Evolutionary conservation across 2,329 filamentous ascomycete genomes (phyloP).

Genomic region (Elsinoe fawcettii): DNA sequence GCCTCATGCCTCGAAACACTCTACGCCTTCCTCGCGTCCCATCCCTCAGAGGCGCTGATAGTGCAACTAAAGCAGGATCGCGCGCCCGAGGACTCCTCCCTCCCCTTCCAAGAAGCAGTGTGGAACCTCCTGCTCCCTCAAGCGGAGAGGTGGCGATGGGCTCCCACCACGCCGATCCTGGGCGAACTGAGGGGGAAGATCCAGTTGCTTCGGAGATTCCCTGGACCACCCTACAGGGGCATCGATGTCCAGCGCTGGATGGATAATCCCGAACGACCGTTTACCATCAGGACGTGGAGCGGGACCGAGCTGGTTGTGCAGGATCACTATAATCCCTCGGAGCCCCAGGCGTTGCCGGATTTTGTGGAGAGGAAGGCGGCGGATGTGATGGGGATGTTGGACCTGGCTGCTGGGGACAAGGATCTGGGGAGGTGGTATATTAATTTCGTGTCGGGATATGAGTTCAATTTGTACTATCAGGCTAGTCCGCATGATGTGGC

Average conservation of each 20-base stretch:
- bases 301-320: slow-evolving; percentile 36
- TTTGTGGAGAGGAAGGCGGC: slow-evolving; percentile 36
- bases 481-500: slow-evolving; percentile 34
- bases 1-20: slow-evolving; percentile 24
- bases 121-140: slow-evolving; percentile 21
- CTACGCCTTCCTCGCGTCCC: slow-evolving; percentile 26
- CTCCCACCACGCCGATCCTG: slow-evolving; percentile 27
- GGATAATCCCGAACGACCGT: slow-evolving; percentile 29
- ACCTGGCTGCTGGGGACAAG: slow-evolving; percentile 26
- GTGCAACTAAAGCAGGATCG: slow-evolving; percentile 32
- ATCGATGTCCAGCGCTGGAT: slow-evolving; percentile 30
- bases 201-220: slow-evolving; percentile 32
- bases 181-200: slow-evolving; percentile 30
- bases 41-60: slow-evolving; percentile 27
- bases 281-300: slow-evolving; percentile 33
- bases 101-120: slow-evolving; percentile 35
- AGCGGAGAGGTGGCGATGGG: slow-evolving; percentile 29
- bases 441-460: slow-evolving; percentile 41
- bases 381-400: slow-evolving; percentile 34
- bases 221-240: slow-evolving; percentile 20
- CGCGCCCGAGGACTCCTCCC: slow-evolving; percentile 24
- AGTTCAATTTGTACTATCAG: slow-evolving; percentile 34
- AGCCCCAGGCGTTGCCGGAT: slow-evolving; percentile 32
- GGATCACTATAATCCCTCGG: slow-evolving; percentile 41
- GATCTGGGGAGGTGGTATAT: slow-evolving; percentile 33